These are phyloP conservation scores for Xylariales sp. DNA, from an alignment of 2,329 filamentous ascomycete species.

Conservation along the genomic window DNA sequence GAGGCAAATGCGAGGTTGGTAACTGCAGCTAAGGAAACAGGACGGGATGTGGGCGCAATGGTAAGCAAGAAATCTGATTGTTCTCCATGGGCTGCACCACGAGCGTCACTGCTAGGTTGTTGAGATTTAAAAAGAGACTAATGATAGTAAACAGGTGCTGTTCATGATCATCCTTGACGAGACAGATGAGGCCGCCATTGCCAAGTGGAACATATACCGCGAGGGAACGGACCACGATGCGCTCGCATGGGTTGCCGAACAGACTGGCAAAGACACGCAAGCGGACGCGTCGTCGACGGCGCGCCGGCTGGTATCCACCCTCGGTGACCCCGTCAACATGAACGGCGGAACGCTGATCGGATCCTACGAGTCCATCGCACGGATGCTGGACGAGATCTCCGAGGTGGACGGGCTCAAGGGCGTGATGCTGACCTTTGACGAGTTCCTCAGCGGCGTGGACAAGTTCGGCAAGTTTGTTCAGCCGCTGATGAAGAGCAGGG, in stretches of 20 bases:
- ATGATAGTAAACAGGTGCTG: conserved; percentile 3
- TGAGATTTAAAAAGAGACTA: not conserved
- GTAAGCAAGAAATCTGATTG: not conserved
- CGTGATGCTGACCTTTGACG: conserved; percentile 9
- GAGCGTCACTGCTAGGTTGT: no score
- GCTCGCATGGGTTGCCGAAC: conserved; percentile 8
- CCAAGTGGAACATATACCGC: conserved; percentile 8
- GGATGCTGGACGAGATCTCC: conserved; percentile 8
- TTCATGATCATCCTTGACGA: conserved; percentile 8
- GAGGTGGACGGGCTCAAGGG: conserved; percentile 9
- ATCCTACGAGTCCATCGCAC: conserved; percentile 6
- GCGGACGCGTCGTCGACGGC: conserved; percentile 7
- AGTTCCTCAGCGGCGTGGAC: conserved; percentile 7
- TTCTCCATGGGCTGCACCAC: no score
- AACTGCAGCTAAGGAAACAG: conserved; percentile 7
- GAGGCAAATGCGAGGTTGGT: conserved; percentile 5
- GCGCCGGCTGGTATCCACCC: conserved; percentile 3
- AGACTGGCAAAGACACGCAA: conserved; percentile 7
- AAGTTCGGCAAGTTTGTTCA: conserved; percentile 7
- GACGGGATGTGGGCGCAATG: conserved; percentile 8
- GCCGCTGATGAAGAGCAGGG: conserved; percentile 8
- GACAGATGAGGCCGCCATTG: conserved; percentile 8
- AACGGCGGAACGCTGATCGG: conserved; percentile 8
- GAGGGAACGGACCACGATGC: conserved; percentile 8
- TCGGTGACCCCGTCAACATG: conserved; percentile 9